A percentile compares a stretch with the other conserved stretches of the same genome.
Evolutionary conservation across 257 asterid species (phyloP).

Genomic region (Leptodermis oblonga): DNA sequence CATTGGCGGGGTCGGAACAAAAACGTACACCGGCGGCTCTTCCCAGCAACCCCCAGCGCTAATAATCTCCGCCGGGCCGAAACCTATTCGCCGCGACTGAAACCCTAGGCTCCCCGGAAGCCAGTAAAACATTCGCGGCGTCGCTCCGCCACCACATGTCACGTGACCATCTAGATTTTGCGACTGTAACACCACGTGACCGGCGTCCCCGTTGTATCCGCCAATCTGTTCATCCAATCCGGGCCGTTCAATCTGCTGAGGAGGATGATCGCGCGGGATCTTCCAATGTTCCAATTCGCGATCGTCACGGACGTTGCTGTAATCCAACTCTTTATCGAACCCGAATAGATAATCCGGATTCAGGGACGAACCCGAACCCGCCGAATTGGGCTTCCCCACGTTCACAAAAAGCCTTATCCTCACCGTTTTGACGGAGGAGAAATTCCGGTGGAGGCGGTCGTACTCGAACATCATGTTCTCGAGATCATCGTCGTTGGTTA

Average conservation of each 20-base stretch:
- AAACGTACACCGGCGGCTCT: constrained; percentile 13
- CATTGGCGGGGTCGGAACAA: constrained; percentile 25
- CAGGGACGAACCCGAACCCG: neutral
- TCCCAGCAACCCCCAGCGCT: neutral
- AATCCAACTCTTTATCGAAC: constrained; percentile 55
- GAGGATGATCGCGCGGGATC: constrained; percentile 39
- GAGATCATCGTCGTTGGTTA: constrained; percentile 75
- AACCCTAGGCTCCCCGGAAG: constrained; percentile 23
- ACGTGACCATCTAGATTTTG: constrained; percentile 16
- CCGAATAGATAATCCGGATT: constrained; percentile 36
- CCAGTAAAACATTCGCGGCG: constrained; percentile 2
- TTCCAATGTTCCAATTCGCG: constrained; percentile 40
- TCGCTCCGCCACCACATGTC: constrained; percentile 11
- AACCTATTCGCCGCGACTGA: neutral
- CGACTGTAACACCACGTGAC: neutral
- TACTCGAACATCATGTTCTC: constrained; percentile 84
- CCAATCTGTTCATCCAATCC: neutral
- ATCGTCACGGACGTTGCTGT: neutral
- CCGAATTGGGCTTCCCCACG: constrained; percentile 17
- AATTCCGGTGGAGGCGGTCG: constrained; percentile 47
- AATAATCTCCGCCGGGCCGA: too few relatives aligned
- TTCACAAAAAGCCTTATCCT: constrained; percentile 59
- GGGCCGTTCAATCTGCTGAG: constrained; percentile 16
- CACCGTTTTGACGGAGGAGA: constrained; percentile 31
- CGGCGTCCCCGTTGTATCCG: neutral